Evolutionary conservation across 208 protist genomes (phyloP).

Genomic region (Zelonia costaricensis): DNA sequence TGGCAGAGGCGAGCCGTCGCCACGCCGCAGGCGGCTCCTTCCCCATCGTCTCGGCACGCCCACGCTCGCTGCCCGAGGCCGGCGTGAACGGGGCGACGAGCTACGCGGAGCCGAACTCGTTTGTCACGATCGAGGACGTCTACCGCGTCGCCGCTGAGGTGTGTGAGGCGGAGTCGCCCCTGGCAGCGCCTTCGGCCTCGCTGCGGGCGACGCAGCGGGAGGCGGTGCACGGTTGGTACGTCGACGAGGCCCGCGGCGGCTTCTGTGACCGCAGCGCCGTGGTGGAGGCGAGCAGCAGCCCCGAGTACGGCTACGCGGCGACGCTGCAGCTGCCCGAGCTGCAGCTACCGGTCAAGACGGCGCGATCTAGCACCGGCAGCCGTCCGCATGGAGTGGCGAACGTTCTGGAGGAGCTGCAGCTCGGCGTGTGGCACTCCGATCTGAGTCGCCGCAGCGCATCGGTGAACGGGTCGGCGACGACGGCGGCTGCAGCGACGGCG

Average conservation of each 20-base stretch:
- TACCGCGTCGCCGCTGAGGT: constrained; percentile 20
- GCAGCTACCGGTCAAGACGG: neutral
- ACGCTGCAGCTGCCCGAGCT: constrained; percentile 61
- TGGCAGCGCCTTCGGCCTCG: neutral
- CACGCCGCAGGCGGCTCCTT: neutral
- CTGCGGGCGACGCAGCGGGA: constrained; percentile 1
- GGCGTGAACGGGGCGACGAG: constrained; percentile 12
- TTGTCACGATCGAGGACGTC: constrained; percentile 82
- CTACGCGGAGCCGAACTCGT: constrained; percentile 58
- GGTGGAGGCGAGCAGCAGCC: constrained; percentile 41
- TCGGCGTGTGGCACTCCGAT: constrained; percentile 29
- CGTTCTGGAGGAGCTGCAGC: constrained; percentile 26
- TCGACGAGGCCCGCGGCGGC: constrained; percentile 56
- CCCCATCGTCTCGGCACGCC: constrained; percentile 19
- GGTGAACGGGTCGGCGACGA: neutral
- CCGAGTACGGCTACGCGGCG: constrained; percentile 73
- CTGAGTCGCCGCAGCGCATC: neutral
- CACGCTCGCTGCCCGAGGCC: constrained; percentile 12
- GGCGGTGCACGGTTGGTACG: constrained; percentile 60
- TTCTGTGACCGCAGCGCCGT: constrained; percentile 73
- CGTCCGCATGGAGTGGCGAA: constrained; percentile 6
- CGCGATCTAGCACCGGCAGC: neutral
- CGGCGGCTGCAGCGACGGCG: no score
- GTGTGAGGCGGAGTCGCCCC: neutral
- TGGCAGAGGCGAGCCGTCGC: constrained; percentile 14